A percentile compares a stretch with the other conserved stretches of the same genome.
Evolutionary conservation across 2,329 filamentous ascomycete genomes (phyloP).

Genomic region (Penicillium fuscoglaucum): DNA sequence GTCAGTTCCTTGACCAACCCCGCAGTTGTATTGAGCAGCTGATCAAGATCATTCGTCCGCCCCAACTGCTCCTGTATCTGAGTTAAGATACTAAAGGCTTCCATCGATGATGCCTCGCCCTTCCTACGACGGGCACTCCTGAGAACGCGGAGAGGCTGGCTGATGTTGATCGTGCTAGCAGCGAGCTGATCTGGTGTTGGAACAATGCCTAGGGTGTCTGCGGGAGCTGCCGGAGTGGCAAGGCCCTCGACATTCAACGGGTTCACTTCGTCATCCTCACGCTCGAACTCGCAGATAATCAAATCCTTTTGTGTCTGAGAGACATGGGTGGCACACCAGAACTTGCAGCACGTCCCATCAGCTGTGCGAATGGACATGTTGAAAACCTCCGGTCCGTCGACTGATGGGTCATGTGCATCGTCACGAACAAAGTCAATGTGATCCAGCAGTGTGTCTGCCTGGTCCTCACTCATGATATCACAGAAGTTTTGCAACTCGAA

Average conservation of each 20-base stretch:
- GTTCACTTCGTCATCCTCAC: constrained; percentile 73
- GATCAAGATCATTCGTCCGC: constrained; percentile 65
- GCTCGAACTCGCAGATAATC: constrained; percentile 84
- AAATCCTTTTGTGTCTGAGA: constrained; percentile 67
- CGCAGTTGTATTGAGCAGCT: constrained; percentile 76
- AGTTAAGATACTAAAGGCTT: constrained; percentile 89
- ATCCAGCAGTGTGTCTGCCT: constrained; percentile 78
- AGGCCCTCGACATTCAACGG: constrained; percentile 26
- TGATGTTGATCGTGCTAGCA: constrained; percentile 73
- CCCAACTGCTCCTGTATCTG: constrained; percentile 83
- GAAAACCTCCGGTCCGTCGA: constrained; percentile 83
- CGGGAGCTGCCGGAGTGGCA: constrained; percentile 21
- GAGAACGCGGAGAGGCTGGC: constrained; percentile 74
- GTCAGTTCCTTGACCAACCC: constrained; percentile 87
- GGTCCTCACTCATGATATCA: constrained; percentile 81
- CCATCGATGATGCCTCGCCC: constrained; percentile 76
- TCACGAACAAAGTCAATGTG: constrained; percentile 87
- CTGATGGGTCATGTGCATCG: constrained; percentile 71
- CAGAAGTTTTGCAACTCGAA: constrained; percentile 74
- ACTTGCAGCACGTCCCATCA: constrained; percentile 58
- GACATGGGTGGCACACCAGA: constrained; percentile 87
- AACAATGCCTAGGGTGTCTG: constrained; percentile 67
- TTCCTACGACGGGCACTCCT: constrained; percentile 72
- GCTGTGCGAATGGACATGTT: constrained; percentile 69
- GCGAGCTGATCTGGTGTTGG: constrained; percentile 72